Conservation (phyloP, 2,329 filamentous ascomycete species). For the Exophiala aquamarina region DNA sequence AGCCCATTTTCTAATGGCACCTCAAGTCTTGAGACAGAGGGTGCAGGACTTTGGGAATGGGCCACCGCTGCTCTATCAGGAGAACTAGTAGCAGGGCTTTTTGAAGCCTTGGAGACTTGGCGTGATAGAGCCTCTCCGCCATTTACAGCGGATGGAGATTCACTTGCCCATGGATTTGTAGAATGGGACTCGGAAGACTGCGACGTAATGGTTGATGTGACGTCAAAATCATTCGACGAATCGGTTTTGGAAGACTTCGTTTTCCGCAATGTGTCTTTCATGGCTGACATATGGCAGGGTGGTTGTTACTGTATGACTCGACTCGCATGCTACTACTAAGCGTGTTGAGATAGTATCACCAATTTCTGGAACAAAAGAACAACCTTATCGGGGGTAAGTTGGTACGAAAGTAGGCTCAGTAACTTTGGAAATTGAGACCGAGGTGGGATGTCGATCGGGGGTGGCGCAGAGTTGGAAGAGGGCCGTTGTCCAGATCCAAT, state of each 20-base stretch:
- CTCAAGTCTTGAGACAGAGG: constrained; percentile 8
- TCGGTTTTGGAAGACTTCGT: constrained; percentile 11
- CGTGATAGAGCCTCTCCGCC: constrained; percentile 18
- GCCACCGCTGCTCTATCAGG: constrained; percentile 9
- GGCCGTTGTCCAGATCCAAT: no score
- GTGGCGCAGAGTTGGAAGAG: background rate
- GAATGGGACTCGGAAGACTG: constrained; percentile 21
- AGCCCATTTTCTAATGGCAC: constrained; percentile 11
- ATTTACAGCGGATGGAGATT: constrained; percentile 15
- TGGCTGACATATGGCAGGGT: constrained; percentile 1
- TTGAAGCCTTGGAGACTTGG: constrained; percentile 19
- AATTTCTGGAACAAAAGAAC: no score
- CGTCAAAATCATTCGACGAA: constrained; percentile 14
- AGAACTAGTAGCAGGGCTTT: constrained; percentile 13
- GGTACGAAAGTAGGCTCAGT: no score
- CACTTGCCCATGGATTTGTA: constrained; percentile 23
- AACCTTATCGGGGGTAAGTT: no score
- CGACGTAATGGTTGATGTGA: constrained; percentile 8
- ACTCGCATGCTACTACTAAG: no score
- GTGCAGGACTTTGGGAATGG: constrained; percentile 11
- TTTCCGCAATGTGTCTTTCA: constrained; percentile 24
- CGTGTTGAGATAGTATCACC: no score
- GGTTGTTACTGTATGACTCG: no score
- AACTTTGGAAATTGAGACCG: constrained; percentile 2
- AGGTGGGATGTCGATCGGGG: background rate